Conservation (phyloP, 306 rosid species). For the Castanopsis chinensis region DNA sequence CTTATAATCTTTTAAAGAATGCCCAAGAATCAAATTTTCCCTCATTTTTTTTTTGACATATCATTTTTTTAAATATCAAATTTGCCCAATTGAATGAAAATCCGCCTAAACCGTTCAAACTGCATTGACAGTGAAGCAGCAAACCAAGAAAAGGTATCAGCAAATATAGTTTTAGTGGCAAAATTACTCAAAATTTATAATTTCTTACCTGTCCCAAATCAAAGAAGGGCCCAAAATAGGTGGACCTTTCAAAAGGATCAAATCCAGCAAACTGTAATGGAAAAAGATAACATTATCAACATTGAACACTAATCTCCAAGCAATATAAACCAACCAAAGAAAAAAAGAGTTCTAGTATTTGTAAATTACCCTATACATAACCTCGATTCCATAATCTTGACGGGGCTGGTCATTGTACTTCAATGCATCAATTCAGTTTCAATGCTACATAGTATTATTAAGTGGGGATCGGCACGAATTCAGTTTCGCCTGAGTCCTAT, state of each 20-base stretch:
- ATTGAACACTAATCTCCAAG: not conserved
- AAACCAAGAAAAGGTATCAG: conserved; percentile 9
- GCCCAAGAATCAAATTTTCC: no score
- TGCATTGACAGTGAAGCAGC: conserved; percentile 25
- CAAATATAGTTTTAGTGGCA: not conserved
- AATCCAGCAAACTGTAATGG: conserved; percentile 79
- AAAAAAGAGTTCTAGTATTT: not conserved
- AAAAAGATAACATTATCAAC: not conserved
- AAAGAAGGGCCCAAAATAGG: conserved; percentile 94
- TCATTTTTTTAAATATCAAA: no score
- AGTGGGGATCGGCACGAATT: no score
- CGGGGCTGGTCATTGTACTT: no score
- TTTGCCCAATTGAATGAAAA: conserved; percentile 94
- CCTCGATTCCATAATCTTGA: conserved; percentile 95
- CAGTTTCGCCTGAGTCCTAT: no score
- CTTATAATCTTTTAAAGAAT: no score
- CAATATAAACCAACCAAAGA: not conserved
- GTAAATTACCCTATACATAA: conserved; percentile 74
- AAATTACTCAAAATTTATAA: not conserved
- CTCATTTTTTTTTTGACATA: no score
- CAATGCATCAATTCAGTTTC: no score
- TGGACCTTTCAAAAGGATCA: conserved; percentile 93
- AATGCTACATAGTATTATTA: no score
- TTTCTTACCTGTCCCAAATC: no score
- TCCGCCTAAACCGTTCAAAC: conserved; percentile 92